These are phyloP conservation scores for Suillus subluteus DNA, from an alignment of 768 basidiomycete species.

Conservation along the genomic window DNA sequence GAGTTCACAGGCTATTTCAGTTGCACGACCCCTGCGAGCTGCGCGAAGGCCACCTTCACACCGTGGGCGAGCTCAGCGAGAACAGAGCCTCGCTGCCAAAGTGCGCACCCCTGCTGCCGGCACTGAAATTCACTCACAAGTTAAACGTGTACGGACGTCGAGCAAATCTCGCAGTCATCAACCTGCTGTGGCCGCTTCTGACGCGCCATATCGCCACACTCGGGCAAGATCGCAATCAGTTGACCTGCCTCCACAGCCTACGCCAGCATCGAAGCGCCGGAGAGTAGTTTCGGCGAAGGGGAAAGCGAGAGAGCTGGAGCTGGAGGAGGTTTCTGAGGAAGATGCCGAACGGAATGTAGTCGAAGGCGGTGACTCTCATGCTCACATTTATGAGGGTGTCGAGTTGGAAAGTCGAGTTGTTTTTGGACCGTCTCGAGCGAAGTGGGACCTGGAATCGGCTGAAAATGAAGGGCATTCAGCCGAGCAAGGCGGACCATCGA, in stretches of 20 bases:
- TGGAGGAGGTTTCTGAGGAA: constrained; percentile 17
- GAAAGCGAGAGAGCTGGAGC: constrained; percentile 10
- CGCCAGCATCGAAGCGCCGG: neutral
- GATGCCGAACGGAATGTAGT: neutral
- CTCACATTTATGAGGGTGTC: neutral
- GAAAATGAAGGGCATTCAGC: neutral
- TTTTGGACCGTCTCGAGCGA: neutral
- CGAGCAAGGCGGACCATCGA: constrained; percentile 3
- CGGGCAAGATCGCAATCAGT: constrained; percentile 28
- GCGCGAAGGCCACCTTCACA: constrained; percentile 7
- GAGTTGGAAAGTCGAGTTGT: neutral
- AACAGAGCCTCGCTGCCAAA: neutral
- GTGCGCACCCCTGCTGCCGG: neutral
- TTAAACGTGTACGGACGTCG: neutral
- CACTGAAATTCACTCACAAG: neutral
- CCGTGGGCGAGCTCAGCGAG: neutral
- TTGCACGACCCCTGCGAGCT: neutral
- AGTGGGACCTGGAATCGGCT: neutral
- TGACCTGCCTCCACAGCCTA: constrained; percentile 16
- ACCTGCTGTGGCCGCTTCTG: neutral
- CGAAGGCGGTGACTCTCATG: neutral
- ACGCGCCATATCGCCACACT: constrained; percentile 22
- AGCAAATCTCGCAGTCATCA: neutral
- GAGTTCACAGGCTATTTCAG: neutral
- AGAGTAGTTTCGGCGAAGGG: constrained; percentile 13